Evolutionary conservation across 2,329 filamentous ascomycete species (phyloP), one percentile per base, ranked within the genome.

Genomic region (Stromatinia cepivora): DNA sequence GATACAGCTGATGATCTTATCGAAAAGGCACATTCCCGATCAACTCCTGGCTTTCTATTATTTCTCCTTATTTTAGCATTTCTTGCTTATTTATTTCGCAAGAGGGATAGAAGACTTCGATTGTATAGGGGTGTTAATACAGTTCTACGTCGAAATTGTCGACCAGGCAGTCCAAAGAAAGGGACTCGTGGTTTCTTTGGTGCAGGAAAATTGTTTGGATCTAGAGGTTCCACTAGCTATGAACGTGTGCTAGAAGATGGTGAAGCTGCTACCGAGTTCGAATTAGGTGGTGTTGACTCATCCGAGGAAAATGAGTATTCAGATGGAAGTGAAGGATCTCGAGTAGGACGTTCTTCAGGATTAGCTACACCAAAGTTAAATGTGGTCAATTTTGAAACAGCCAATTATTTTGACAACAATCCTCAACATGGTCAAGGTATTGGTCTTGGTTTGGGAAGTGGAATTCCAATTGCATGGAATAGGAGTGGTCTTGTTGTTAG

Each of bases 171-270:
- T 68, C 79, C 82, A 17, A 80, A 81, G 54, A 85, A 84, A 71
- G 80, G 73, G 68, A 79, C 81, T 10, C 79, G 82, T 15, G 82
- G 84, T 8, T 80, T 87, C 69, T 83, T 85, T 28, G 77, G 76
- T 1, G 84, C 85, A 10, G 85, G 84, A 72, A 92, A 91, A 77
- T 79, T 95, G 6, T 91, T 96, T 71, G 86, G 84, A 28, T 76
- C 85, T 20, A 84, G 86, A 7, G 80, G 79, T 63, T 80, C 82
- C 0, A 77, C 83, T 10, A 82, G 86, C 3, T 97, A 97, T 77
- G 94, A 97, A 77, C 89, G 93, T 42, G 90, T 97, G 4, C 81
- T 96, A 65, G 93, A 97, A 80, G 91, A 94, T 74, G 93, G 91
- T 17, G 86, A 88, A n/a, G 81, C 82, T 15, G 82, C 81, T 2